Base-by-base conservation (phyloP, 805 yeast species). In the Debaryomyces maramus region DNA sequence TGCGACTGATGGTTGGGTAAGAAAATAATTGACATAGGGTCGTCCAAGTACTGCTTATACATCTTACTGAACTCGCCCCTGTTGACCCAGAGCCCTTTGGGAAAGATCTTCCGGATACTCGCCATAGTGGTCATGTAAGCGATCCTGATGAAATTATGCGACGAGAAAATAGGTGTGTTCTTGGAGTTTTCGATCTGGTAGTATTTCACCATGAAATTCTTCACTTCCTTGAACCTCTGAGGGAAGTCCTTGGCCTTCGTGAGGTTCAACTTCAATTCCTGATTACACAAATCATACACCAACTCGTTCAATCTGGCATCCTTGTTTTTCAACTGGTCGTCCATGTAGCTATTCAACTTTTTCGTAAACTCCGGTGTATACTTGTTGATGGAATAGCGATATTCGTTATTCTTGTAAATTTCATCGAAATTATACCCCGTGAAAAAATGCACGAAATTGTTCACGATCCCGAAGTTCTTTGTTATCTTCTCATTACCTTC, bases 1-100 rank as follows among this genome's bases (percentile, higher is more conserved):
- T 80, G 85, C 8, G 82, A 75, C 53, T 78, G 77, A 58, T 80
- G 85, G 48, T 80, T 77, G 3, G 85, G 85, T 41, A 78, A 62
- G 43, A 72, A 75, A 33, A 79, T 62, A 31, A 70, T 61, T 3
- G 73, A 65, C 73, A 67, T 66, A 5, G 75, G 75, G 38, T 70
- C 51, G 24, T 57, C 49, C 43, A 65, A 44, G 47, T 67, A 69
- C 27, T 59, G 49, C 23, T 53, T 39, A 51, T 53, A 63, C 34
- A 70, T 53, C 5, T 43, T 22, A 28, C 56, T 46, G 31, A 69
- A 53, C 42, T 70, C 67, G 18, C 42, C 40, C 14, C 49, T 45
- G 38, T 60, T 65, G 33, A 60, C 58, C 72, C 73, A 70, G 13
- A 70, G 58, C 1, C 75, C 75, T 32, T 56, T 48, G 4, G 75